Conservation (phyloP, 257 asterid genomes). For the Linderniella brevidens region DNA sequence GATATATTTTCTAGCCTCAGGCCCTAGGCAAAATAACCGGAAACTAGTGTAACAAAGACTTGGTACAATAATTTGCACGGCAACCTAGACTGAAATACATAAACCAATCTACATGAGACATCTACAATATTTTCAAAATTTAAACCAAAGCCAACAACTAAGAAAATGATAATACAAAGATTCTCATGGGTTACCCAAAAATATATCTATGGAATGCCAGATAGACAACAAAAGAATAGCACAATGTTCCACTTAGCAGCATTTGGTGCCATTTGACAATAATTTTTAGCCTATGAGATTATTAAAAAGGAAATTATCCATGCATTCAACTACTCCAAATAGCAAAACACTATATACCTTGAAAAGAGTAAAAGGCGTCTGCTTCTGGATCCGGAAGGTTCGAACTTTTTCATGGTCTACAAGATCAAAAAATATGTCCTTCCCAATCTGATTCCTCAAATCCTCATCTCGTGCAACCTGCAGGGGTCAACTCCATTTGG, state of each 20-base stretch:
- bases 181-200: too few species aligned
- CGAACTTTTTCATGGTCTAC: conserved; percentile 86
- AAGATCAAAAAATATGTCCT: conserved; percentile 69
- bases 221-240: too few species aligned
- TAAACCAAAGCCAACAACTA: too few species aligned
- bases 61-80: neutral
- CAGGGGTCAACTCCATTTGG: neutral
- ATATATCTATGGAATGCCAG: too few species aligned
- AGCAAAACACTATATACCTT: neutral
- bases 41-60: neutral
- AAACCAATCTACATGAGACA: too few species aligned
- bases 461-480: conserved; percentile 84
- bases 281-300: neutral
- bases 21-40: neutral
- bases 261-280: neutral
- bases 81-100: too few species aligned
- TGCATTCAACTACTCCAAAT: too few species aligned
- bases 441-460: conserved; percentile 59
- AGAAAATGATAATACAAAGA: too few species aligned
- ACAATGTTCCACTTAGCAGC: too few species aligned
- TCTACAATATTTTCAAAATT: too few species aligned
- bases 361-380: conserved; percentile 27
- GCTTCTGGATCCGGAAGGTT: conserved; percentile 68
- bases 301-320: too few species aligned
- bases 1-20: neutral